Base-by-base conservation (phyloP, 768 basidiomycete species). In the Solioccasus polychromus region DNA sequence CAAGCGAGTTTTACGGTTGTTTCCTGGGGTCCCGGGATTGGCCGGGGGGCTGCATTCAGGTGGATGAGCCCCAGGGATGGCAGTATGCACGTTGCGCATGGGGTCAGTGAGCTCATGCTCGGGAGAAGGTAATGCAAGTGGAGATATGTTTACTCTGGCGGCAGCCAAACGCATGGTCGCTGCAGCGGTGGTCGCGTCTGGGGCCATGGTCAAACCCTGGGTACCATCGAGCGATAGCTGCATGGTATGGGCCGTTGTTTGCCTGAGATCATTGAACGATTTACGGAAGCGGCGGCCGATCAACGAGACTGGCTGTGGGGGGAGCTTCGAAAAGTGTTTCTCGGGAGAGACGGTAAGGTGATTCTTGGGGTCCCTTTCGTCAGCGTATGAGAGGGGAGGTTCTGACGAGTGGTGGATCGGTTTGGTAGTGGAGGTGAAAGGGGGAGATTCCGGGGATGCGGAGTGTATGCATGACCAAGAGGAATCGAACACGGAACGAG, bases 91-190 rank as follows among this genome's bases (percentile, higher is more conserved):
- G 26, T 82, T 80, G 29, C 88, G 81, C 81, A 96, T 83, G 0
- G 93, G 93, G 66, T 96, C 93, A 9, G 85, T 85, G 20, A 95
- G 77, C 60, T 96, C 93, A 54, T 88, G 83, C 60, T 97, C 93
- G 0, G 93, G 93, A 10, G 86, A 90, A 2, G 93, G 92, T 1
- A 94, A 74, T 0, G 89, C 83, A 20, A 97, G 74, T 0, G 93
- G 93, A 0, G 90, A 84, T 44, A 97, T 81, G 54, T 89, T 82
- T 9, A 91, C 82, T 19, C 85, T 75, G 9, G 86, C 79, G 3
- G 83, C 89, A n/a, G 91, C 91, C 77, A 82, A 83, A 29, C 90
- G 85, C 69, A 93, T 81, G 1, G 90, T 83, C 0, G 91, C 90
- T 1, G 88, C 89, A 3, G 83, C 72, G 0, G 85, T 78, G 18